Evolutionary conservation across 371 early-diverging fungal species (phyloP).

Genomic region (Gilbertella persicaria): DNA sequence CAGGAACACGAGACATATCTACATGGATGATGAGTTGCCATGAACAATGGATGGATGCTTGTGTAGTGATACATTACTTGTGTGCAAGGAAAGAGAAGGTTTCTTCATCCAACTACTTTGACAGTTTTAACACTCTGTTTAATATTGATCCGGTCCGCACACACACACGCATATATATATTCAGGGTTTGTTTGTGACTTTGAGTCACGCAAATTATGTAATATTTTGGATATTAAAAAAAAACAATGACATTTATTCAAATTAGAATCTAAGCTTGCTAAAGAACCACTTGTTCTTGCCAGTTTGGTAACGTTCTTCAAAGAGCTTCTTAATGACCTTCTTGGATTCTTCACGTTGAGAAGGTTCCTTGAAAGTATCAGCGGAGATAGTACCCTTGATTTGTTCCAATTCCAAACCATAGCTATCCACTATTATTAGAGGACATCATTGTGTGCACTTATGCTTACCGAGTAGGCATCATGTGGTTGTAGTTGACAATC

Average conservation of each 20-base stretch:
- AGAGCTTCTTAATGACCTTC: slow-evolving; percentile 90
- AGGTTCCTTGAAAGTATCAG: slow-evolving; percentile 92
- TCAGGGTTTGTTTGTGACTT: background rate
- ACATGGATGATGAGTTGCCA: background rate
- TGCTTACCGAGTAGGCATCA: slow-evolving; percentile 94
- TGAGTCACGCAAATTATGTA: no score
- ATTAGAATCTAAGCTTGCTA: slow-evolving; percentile 96
- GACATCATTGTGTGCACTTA: background rate
- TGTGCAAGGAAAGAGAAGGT: slow-evolving; percentile 38
- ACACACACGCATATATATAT: background rate
- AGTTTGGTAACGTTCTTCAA: slow-evolving; percentile 91
- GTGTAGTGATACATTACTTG: slow-evolving; percentile 27
- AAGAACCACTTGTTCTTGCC: slow-evolving; percentile 99
- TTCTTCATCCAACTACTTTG: slow-evolving; percentile 1
- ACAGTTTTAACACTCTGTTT: background rate
- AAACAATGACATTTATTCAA: background rate
- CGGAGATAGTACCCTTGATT: slow-evolving; percentile 83
- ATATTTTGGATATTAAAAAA: background rate
- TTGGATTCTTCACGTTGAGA: slow-evolving; percentile 87
- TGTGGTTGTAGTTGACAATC: slow-evolving; percentile 85
- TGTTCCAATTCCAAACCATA: slow-evolving; percentile 84
- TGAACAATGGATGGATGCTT: slow-evolving; percentile 19
- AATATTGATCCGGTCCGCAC: background rate
- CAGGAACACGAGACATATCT: slow-evolving; percentile 34
- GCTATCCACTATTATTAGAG: no score